Percentiles rank a stretch among this genome's conserved stretches.
Conservation (phyloP, 2,329 filamentous ascomycete genomes). For the Dothideomycetes sp. region DNA sequence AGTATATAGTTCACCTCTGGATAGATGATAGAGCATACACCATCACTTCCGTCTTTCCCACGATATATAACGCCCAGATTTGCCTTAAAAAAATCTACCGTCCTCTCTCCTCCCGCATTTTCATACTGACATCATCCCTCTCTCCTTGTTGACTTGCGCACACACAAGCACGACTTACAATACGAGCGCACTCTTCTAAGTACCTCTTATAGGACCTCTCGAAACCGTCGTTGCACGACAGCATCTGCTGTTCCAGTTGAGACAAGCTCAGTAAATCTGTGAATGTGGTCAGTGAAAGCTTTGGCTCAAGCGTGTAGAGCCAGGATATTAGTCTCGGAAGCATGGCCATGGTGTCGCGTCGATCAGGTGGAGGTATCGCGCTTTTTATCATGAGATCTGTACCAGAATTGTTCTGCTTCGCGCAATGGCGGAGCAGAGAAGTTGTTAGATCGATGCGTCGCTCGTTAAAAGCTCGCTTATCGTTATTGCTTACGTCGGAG, state of each 20-base stretch:
- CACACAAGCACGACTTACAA: constrained; percentile 9
- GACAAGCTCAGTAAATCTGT: constrained; percentile 3
- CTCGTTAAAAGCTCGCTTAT: background rate
- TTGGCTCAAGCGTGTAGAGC: constrained; percentile 5
- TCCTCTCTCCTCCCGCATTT: background rate
- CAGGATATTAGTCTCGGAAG: constrained; percentile 2
- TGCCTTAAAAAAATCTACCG: too few species aligned
- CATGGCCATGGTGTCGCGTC: background rate
- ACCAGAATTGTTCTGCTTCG: background rate
- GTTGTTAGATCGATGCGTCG: background rate
- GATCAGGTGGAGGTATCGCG: background rate
- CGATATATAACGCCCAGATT: too few species aligned
- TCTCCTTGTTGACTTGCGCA: constrained; percentile 1
- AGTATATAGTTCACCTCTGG: too few species aligned
- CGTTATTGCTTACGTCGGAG: background rate
- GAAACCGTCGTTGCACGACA: background rate
- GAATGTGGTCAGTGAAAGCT: constrained; percentile 1
- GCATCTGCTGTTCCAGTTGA: background rate
- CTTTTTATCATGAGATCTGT: background rate
- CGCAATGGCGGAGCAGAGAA: constrained; percentile 5
- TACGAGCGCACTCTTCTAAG: background rate
- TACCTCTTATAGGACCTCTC: background rate
- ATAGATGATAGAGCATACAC: too few species aligned
- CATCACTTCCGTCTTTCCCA: too few species aligned
- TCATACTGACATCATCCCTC: constrained; percentile 1